A percentile compares a stretch with the other conserved stretches of the same genome.
These are phyloP conservation scores for Leccinum ambiguum DNA, from an alignment of 1,284 basidiomycete genomes.

Conservation along the genomic window DNA sequence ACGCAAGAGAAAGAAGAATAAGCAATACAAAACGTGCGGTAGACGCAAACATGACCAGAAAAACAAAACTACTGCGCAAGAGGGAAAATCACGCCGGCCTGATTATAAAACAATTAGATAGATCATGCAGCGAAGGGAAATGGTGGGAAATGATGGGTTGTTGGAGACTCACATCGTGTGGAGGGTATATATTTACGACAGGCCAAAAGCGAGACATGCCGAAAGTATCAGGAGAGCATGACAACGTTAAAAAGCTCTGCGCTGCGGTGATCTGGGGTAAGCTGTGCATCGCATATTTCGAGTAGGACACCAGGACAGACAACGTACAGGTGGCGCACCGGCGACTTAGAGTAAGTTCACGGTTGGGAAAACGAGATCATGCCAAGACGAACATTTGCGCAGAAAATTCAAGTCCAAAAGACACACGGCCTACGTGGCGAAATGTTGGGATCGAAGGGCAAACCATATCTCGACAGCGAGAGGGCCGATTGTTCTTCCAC, in stretches of 20 bases:
- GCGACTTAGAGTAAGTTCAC: not conserved
- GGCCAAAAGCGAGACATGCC: not conserved
- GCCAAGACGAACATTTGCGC: not conserved
- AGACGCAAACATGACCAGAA: constrained; percentile 16
- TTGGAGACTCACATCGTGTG: constrained; percentile 8
- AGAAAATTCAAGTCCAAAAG: not conserved
- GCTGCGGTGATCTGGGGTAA: not conserved
- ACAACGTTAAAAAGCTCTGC: not conserved
- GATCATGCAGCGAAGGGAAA: constrained; percentile 8
- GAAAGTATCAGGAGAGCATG: constrained; percentile 7
- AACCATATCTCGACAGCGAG: too few species aligned
- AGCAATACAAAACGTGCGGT: constrained; percentile 12
- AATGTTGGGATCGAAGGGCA: constrained; percentile 22
- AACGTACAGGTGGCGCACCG: constrained; percentile 4
- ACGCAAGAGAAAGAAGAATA: constrained; percentile 17
- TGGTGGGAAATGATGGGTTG: constrained; percentile 13
- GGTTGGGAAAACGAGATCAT: not conserved
- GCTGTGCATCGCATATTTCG: not conserved
- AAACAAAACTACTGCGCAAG: constrained; percentile 10
- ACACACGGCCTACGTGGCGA: constrained; percentile 24
- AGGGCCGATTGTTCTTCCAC: not conserved
- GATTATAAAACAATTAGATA: constrained; percentile 11
- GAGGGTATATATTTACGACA: constrained; percentile 13
- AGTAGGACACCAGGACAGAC: not conserved
- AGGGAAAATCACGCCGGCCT: constrained; percentile 3